These are phyloP conservation scores for Amanita jacksonii DNA, from an alignment of 768 basidiomycete genomes.

Conservation along the genomic window DNA sequence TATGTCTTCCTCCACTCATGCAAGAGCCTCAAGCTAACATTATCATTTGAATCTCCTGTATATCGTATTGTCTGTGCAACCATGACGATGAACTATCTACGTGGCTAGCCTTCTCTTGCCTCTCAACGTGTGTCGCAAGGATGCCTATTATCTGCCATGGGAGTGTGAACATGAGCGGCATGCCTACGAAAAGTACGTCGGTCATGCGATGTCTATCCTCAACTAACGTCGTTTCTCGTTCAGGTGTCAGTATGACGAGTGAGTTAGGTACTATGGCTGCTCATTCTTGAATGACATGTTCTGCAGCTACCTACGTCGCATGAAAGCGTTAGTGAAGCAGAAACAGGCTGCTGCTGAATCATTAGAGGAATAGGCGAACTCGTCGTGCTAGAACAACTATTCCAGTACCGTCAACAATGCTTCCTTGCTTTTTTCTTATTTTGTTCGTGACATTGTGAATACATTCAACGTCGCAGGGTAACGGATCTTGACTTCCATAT, in stretches of 20 bases:
- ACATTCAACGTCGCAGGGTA: too few relatives aligned
- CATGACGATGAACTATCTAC: too few relatives aligned
- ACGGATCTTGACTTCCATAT: too few relatives aligned
- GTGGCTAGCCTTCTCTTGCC: conserved; percentile 87
- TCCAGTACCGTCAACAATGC: too few relatives aligned
- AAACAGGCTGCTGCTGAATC: conserved; percentile 36
- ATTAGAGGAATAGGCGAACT: conserved; percentile 6
- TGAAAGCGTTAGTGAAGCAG: conserved; percentile 74
- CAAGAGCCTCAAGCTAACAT: neutral
- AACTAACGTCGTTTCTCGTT: conserved; percentile 3
- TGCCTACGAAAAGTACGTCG: conserved; percentile 69
- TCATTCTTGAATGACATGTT: neutral
- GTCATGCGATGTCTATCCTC: neutral
- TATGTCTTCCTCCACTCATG: conserved; percentile 33
- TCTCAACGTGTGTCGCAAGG: conserved; percentile 76
- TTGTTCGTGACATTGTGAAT: too few relatives aligned
- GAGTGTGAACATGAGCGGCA: conserved; percentile 87
- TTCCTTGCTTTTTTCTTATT: too few relatives aligned
- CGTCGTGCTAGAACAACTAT: too few relatives aligned
- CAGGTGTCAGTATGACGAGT: conserved; percentile 97
- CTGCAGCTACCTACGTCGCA: conserved; percentile 73
- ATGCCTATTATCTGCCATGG: conserved; percentile 80
- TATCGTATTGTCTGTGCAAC: conserved; percentile 2
- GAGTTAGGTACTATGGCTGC: conserved; percentile 23
- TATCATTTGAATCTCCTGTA: neutral